Evolutionary conservation across 2,329 filamentous ascomycete species (phyloP).

Genomic region (Colletotrichum plurivorum): DNA sequence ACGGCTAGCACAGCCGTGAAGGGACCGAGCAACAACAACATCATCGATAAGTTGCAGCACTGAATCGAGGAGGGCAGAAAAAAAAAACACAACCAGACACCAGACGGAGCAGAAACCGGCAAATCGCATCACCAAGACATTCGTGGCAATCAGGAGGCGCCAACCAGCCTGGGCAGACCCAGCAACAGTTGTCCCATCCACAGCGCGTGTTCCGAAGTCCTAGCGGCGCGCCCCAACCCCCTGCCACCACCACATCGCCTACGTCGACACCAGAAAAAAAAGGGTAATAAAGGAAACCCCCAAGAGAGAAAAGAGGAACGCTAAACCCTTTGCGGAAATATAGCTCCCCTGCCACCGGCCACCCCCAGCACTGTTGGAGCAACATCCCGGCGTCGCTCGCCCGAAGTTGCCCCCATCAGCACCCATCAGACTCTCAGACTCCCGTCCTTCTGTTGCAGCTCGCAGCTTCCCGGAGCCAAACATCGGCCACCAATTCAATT

Average conservation of each 20-base stretch:
- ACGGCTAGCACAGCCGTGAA: conserved; percentile 9
- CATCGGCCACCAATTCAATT: conserved; percentile 21
- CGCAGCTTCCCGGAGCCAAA: conserved; percentile 31
- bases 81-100: conserved; percentile 2
- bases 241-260: conserved; percentile 20
- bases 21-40: conserved; percentile 3
- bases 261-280: conserved; percentile 1
- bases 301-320: conserved; percentile 15
- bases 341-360: conserved; percentile 10
- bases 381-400: conserved; percentile 39
- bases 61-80: conserved; percentile 6
- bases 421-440: conserved; percentile 36
- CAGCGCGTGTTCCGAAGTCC: conserved; percentile 3
- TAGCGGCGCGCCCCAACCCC: conserved; percentile 12
- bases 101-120: conserved; percentile 35
- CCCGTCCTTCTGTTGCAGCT: conserved; percentile 38
- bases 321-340: conserved; percentile 23
- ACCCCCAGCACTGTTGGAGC: conserved; percentile 27
- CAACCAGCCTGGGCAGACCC: conserved; percentile 22
- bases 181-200: conserved; percentile 7
- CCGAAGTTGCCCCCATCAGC: conserved; percentile 34
- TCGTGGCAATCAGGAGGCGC: conserved; percentile 30
- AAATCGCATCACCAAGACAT: conserved; percentile 34
- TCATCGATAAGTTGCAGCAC: conserved; percentile 9
- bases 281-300: not conserved